Percentiles rank a stretch among this genome's conserved stretches.
Conservation (phyloP, 768 basidiomycete genomes). For the Boletus barrowsii region DNA sequence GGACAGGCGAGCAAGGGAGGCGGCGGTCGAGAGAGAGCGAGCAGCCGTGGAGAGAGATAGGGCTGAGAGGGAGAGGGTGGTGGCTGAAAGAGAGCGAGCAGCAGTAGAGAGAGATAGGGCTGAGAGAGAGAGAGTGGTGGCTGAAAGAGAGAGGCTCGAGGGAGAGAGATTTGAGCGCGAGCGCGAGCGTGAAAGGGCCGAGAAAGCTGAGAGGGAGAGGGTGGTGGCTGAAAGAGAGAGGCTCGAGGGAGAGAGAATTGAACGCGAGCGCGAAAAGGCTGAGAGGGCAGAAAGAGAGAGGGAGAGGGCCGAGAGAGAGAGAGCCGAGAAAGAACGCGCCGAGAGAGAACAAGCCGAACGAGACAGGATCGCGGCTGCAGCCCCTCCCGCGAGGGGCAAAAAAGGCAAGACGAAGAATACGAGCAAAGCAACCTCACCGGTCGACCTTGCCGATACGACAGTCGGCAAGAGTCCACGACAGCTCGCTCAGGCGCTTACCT, state of each 20-base stretch:
- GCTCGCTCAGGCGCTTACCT: constrained; percentile 42
- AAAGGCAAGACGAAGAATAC: constrained; percentile 20
- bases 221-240: constrained; percentile 13
- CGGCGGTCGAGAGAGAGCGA: constrained; percentile 17
- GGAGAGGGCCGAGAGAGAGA: neutral
- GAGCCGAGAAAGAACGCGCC: constrained; percentile 1
- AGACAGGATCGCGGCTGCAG: constrained; percentile 6
- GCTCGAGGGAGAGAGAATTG: constrained; percentile 8
- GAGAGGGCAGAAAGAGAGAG: constrained; percentile 5
- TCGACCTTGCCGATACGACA: constrained; percentile 36
- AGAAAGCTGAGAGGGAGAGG: neutral
- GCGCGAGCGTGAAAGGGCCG: neutral
- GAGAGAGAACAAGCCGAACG: constrained; percentile 12
- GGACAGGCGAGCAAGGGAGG: constrained; percentile 25
- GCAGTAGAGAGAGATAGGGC: constrained; percentile 11
- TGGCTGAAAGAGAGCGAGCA: constrained; percentile 15
- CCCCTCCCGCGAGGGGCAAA: constrained; percentile 10
- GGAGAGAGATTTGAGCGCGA: constrained; percentile 9
- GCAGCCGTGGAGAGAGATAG: constrained; percentile 12
- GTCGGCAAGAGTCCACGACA: constrained; percentile 38
- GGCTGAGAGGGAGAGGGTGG: constrained; percentile 15
- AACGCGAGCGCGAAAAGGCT: constrained; percentile 1
- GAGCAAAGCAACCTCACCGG: constrained; percentile 25
- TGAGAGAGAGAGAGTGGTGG: constrained; percentile 14
- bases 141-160: constrained; percentile 14